Conservation (phyloP, 306 rosid species). For the Quercus dentata region DNA sequence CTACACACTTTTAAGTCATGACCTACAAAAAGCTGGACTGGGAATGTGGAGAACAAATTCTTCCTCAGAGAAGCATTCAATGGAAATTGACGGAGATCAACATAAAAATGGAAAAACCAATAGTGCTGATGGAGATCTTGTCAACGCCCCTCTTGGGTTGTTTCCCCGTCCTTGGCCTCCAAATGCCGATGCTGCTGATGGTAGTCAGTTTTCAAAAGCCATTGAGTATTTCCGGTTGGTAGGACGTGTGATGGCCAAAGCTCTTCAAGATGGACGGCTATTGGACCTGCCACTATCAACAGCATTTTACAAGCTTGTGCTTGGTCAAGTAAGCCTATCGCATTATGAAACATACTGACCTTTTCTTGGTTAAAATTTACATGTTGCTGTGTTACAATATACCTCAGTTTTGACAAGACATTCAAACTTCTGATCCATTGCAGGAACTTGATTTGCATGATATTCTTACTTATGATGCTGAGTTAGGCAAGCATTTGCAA, state of each 20-base stretch:
- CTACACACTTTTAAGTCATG: conserved; percentile 93
- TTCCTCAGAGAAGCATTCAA: conserved; percentile 37
- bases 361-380: background rate
- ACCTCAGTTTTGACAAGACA: background rate
- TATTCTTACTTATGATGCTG: conserved; percentile 78
- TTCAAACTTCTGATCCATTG: conserved; percentile 9
- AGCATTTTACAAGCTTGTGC: conserved; percentile 85
- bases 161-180: conserved; percentile 95
- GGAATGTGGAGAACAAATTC: conserved; percentile 90
- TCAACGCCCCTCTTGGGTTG: conserved; percentile 85
- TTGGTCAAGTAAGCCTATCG: conserved; percentile 75
- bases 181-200: conserved; percentile 65
- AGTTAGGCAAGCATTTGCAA: conserved; percentile 86
- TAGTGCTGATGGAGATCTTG: conserved; percentile 51
- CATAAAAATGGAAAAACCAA: conserved; percentile 37
- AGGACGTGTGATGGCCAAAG: conserved; percentile 97
- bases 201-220: conserved; percentile 66
- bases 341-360: background rate
- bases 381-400: background rate
- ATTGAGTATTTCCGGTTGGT: conserved; percentile 83
- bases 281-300: conserved; percentile 87
- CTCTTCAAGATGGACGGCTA: conserved; percentile 97
- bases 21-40: conserved; percentile 78
- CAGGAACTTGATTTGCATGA: conserved; percentile 99
- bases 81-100: conserved; percentile 74